A percentile compares a stretch with the other conserved stretches of the same genome.
Evolutionary conservation across 1,284 basidiomycete genomes (phyloP).

Genomic region (Wallemia hederae): DNA sequence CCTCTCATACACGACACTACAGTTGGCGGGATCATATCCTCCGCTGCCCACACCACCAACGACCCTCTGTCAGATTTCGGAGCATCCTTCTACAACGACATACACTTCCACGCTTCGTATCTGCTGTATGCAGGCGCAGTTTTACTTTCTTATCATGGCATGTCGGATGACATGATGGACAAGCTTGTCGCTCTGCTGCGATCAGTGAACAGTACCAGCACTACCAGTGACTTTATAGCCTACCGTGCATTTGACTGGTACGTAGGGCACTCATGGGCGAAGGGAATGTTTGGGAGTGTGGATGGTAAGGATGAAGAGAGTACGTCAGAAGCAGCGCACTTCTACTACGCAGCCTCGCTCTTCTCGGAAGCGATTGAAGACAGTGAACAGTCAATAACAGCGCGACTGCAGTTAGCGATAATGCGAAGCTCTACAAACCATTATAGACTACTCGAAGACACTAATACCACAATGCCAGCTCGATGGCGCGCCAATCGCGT

Average conservation of each 20-base stretch:
- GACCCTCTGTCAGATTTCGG: constrained; percentile 6
- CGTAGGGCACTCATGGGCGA: constrained; percentile 6
- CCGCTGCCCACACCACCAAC: constrained; percentile 3
- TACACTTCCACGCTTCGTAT: constrained; percentile 6
- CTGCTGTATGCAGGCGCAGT: constrained; percentile 5
- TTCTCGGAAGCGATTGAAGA: not conserved
- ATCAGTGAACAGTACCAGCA: not conserved
- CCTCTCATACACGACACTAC: constrained; percentile 5
- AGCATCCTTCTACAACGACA: not conserved
- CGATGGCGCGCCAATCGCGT: not conserved
- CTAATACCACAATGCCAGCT: not conserved
- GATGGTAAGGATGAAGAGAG: constrained; percentile 7
- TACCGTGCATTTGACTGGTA: constrained; percentile 7
- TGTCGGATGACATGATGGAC: constrained; percentile 1
- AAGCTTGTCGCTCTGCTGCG: constrained; percentile 1
- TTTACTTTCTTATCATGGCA: constrained; percentile 4
- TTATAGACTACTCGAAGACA: not conserved
- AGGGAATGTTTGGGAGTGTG: constrained; percentile 2
- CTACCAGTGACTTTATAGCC: not conserved
- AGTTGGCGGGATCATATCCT: constrained; percentile 5
- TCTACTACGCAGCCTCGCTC: not conserved
- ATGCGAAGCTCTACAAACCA: not conserved
- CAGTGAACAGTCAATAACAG: no score
- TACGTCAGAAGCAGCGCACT: constrained; percentile 4
- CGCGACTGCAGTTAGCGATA: not conserved